Evolutionary conservation across 2,329 filamentous ascomycete genomes (phyloP), one percentile per base, ranked within the genome.

Genomic region (Pseudofabraea citricarpa): DNA sequence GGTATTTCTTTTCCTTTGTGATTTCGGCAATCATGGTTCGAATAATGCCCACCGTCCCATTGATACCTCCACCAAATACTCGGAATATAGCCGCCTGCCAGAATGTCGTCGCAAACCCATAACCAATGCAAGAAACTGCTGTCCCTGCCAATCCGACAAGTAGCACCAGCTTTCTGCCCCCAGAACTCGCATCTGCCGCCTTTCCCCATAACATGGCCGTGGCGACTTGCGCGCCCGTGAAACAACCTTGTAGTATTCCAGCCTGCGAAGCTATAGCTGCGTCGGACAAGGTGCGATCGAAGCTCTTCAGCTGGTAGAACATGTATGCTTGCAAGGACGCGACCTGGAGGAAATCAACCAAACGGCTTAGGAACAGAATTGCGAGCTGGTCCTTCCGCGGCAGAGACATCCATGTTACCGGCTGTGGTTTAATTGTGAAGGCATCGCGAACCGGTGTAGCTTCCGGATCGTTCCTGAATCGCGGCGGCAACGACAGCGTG

Each of bases 271-370:
- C 76, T 29, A 87, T 81, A 0, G 21, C 51, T 40, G 46, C 76
- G 64, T 37, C 51, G 23, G 18, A 54, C 38, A 36, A 48, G 33
- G 21, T 62, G 45, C 37, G 21, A 23, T 51, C 46, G 46, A 86
- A 85, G 0, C 79, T 85, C 44, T 77, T 76, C 13, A 88, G 74
- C 57, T 86, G 81, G 61, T 85, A 85, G 65, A 82, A 87, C 59
- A 87, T 74, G 59, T 87, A 87, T 1, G 81, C 73, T 38, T 81
- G 71, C 2, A 84, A 62, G 7, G 73, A 79, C 6, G 82, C 83
- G 52, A 87, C 77, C 5, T 85, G 84, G 27, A 90, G 65, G 36
- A 86, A 87, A 59, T 90, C 85, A 7, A 84, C 84, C 6, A 89
- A 67, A 13, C 85, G 79, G 37, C 81, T 79, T 20, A 88, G 67